Conservation (phyloP, 2,329 filamentous ascomycete genomes). For the Fonsecaea multimorphosa region DNA sequence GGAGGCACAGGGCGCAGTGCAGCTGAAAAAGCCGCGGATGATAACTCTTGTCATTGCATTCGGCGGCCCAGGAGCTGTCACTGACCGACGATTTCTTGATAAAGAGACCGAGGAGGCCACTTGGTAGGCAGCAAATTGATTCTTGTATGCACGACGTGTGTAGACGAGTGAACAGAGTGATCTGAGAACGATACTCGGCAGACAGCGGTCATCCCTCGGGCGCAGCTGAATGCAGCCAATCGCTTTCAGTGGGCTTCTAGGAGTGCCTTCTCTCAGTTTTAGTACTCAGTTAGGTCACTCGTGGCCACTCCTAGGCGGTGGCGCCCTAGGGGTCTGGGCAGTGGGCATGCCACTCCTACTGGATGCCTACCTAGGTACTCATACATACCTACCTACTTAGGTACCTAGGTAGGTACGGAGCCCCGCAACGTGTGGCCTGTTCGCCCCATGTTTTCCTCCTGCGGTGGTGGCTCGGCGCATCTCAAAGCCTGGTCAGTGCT, state of each 20-base stretch:
- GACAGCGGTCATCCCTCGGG: neutral
- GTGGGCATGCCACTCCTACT: neutral
- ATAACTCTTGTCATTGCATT: neutral
- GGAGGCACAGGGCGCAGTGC: neutral
- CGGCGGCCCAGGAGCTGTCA: neutral
- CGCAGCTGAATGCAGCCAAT: neutral
- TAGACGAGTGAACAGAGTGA: neutral
- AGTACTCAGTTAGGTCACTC: neutral
- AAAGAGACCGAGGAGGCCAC: neutral
- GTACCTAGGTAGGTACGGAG: no score
- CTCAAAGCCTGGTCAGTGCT: neutral
- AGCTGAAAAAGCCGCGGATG: neutral
- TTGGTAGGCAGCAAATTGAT: neutral
- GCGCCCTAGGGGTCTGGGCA: conserved; percentile 1
- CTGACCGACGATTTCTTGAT: neutral
- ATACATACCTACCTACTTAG: neutral
- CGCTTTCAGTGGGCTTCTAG: no score
- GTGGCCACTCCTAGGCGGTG: no score
- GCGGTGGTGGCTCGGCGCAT: neutral
- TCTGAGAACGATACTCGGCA: neutral
- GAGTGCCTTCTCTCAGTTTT: neutral
- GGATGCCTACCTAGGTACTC: neutral
- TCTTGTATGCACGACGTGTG: neutral
- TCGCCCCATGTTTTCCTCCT: conserved; percentile 17
- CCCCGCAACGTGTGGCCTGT: conserved; percentile 11